These are phyloP conservation scores for Penicillium sp. DNA, from an alignment of 2,329 filamentous ascomycete genomes.

Conservation along the genomic window DNA sequence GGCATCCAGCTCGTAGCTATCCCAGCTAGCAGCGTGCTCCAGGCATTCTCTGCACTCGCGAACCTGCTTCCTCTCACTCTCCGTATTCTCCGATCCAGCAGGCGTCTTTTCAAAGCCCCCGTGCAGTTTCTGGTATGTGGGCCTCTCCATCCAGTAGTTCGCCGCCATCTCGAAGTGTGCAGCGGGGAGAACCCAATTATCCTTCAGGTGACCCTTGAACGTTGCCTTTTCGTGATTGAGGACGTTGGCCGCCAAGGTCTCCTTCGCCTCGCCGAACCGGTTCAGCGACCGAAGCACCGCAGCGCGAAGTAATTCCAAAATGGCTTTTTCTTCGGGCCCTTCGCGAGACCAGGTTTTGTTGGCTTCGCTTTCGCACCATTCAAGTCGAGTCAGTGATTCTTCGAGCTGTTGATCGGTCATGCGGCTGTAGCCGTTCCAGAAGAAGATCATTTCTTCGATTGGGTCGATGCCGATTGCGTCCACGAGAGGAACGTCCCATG, in stretches of 20 bases:
- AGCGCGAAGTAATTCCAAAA: slow-evolving; percentile 67
- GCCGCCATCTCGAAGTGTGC: slow-evolving; percentile 87
- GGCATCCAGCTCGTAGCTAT: slow-evolving; percentile 63
- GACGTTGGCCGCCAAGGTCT: slow-evolving; percentile 63
- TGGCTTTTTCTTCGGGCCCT: slow-evolving; percentile 61
- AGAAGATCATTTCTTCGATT: slow-evolving; percentile 85
- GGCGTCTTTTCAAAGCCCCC: slow-evolving; percentile 11
- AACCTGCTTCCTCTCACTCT: slow-evolving; percentile 44
- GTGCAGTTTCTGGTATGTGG: slow-evolving; percentile 40
- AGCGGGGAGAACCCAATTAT: slow-evolving; percentile 68
- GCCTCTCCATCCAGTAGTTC: slow-evolving; percentile 71
- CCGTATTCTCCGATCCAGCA: background rate
- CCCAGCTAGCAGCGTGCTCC: slow-evolving; percentile 60
- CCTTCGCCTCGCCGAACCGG: slow-evolving; percentile 64
- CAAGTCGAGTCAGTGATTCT: slow-evolving; percentile 62
- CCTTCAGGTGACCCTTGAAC: slow-evolving; percentile 54
- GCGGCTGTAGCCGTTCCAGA: slow-evolving; percentile 87
- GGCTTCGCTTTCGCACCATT: slow-evolving; percentile 66
- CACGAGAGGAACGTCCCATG: slow-evolving; percentile 66
- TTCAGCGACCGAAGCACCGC: slow-evolving; percentile 66
- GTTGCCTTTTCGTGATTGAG: slow-evolving; percentile 57
- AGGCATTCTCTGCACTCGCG: slow-evolving; percentile 57
- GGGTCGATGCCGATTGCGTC: slow-evolving; percentile 83
- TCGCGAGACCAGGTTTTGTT: slow-evolving; percentile 55
- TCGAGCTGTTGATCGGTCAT: slow-evolving; percentile 70